Evolutionary conservation across 345 rosid species (phyloP), one percentile per base, ranked within the genome.

Genomic region (Diplotaxis tenuifolia): DNA sequence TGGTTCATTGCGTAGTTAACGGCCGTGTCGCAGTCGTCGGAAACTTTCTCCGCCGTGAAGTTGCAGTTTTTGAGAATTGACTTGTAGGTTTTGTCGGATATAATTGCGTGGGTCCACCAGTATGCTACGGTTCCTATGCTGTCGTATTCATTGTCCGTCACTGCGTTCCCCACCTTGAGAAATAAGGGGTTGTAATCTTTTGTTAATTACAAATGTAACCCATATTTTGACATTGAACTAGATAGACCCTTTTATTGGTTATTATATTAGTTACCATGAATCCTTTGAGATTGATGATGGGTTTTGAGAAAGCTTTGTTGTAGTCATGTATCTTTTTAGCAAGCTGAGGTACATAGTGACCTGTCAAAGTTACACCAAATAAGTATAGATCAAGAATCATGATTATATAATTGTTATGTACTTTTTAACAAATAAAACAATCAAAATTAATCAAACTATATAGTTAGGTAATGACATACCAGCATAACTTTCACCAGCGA

Each of bases 71-170:
- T 75, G 60, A 91, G 66, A 19, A 94, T 89, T 7, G 89, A 76
- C 47, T 73, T 78, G 82, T 93, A 89, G 6, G 95, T 88, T 68
- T 4, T 47, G 67, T 93, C 97, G 5, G 96, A 95, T 50, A 95
- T 92, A 82, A 95, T 79, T 5, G 96, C 81, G 70, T 95, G 99
- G 1, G 81, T 88, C 99, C 97, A 95, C 99, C 97, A 95, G 64
- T 79, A 95, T 2, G 89, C 34, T 28, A 95, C 84, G 3, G 96
- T 92, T 68, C 97, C 99, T 3, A 89, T 79, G 73, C 81, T 82
- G 75, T 95, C 99, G 40, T 89, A 85, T 82, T 85, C 76, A 62
- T 45, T 78, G 79, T 95, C 99, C 15, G 84, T 90, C 27, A 88
- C 97, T 1, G 91, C 96, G 76, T 92, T 95, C 38, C 99, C 97